phyloP scores from a whole-genome alignment of 257 asterid genomes.

The Ophiorrhiza pumila region DNA sequence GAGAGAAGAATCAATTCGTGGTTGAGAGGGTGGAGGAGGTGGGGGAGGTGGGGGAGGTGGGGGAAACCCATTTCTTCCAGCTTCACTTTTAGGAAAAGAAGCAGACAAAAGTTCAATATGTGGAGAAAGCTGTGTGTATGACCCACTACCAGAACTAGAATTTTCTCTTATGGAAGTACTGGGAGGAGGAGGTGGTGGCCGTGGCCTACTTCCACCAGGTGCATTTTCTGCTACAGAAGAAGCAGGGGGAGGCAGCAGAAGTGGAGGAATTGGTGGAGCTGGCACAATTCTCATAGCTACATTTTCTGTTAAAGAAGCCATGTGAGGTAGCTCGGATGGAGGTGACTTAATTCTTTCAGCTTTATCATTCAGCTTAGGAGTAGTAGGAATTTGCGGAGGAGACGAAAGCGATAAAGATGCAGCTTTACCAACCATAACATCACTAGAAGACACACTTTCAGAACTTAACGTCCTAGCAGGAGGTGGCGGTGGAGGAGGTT shows the following conservation, averaged over 20 bases:
- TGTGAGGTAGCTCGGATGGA: conserved; percentile 29
- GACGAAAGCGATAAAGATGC: conserved; percentile 14
- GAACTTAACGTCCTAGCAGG: conserved; percentile 9
- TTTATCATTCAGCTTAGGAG: conserved; percentile 28
- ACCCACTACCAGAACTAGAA: background rate
- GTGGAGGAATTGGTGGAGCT: conserved; percentile 5
- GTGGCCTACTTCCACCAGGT: background rate
- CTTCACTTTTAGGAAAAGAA: conserved; percentile 10
- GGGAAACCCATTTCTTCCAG: conserved; percentile 17
- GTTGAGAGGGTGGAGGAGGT: conserved; percentile 18
- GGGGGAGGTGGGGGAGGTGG: conserved; percentile 15
- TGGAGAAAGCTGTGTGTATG: background rate
- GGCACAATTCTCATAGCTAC: conserved; percentile 3
- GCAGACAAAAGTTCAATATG: conserved; percentile 1
- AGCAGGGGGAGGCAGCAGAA: conserved; percentile 15
- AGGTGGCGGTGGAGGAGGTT: conserved; percentile 23
- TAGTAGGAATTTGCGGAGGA: conserved; percentile 20
- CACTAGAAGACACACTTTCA: conserved; percentile 3
- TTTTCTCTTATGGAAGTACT: background rate
- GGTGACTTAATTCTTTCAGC: conserved; percentile 20
- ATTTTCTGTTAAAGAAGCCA: conserved; percentile 22
- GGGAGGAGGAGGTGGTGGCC: conserved; percentile 19
- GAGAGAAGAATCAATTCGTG: conserved; percentile 20
- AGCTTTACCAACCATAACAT: background rate
- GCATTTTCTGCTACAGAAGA: conserved; percentile 4